Percentiles rank a stretch among this genome's conserved stretches.
Evolutionary conservation across 2,329 filamentous ascomycete species (phyloP).

Genomic region (Trichoderma polysporum): DNA sequence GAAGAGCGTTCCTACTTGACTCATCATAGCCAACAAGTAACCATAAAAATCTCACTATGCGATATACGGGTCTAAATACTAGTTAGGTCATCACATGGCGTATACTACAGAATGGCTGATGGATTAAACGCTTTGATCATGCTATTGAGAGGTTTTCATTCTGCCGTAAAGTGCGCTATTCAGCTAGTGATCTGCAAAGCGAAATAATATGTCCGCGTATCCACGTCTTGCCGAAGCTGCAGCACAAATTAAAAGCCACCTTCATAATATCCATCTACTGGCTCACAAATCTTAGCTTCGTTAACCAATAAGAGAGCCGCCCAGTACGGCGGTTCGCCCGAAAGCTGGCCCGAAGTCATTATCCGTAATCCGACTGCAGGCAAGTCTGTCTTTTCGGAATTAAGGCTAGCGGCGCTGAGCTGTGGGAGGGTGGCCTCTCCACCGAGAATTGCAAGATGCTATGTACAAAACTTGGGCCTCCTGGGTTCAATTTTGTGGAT

Average conservation of each 20-base stretch:
- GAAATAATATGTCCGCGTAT: too few relatives aligned
- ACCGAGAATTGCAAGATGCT: not conserved
- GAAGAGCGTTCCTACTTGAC: too few relatives aligned
- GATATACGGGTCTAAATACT: too few relatives aligned
- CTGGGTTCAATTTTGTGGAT: not conserved
- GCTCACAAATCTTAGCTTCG: accelerated
- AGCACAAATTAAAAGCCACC: not conserved
- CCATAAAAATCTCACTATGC: too few relatives aligned
- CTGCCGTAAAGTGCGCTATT: too few relatives aligned
- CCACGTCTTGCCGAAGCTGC: too few relatives aligned
- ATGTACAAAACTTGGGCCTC: not conserved
- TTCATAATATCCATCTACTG: not conserved
- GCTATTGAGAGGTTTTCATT: too few relatives aligned
- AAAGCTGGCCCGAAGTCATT: not conserved
- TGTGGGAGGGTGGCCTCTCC: not conserved
- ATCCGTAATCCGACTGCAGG: not conserved
- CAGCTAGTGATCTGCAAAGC: too few relatives aligned
- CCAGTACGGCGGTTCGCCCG: not conserved
- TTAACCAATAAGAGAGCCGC: not conserved
- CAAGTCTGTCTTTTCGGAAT: not conserved
- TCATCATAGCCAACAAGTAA: too few relatives aligned
- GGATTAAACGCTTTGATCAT: too few relatives aligned
- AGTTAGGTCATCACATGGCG: too few relatives aligned
- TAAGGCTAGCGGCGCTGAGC: not conserved
- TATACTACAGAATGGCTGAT: too few relatives aligned